Evolutionary conservation across 371 early-diverging fungal genomes (phyloP), one percentile per base, ranked within the genome.

Genomic region (Syncephalastrum racemosum): DNA sequence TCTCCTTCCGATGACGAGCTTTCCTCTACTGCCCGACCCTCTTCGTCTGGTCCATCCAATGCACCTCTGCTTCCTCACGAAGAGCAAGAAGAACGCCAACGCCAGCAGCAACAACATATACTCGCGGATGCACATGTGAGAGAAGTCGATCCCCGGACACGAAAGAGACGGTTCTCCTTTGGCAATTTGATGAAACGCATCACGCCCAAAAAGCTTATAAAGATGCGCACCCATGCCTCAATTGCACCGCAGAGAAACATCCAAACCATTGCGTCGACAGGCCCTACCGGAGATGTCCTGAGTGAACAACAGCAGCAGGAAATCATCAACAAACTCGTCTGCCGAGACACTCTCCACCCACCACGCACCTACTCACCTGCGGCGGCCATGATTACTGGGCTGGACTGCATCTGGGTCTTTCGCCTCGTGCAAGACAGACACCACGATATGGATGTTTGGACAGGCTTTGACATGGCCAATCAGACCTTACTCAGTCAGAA

Each of bases 401-500:
- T 73, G 18, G 55, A 60, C 10, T 51, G 39, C 10, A 62, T 73
- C n/a, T 73, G 73, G 73, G 69, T 67, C 2, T 73, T 73, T 58
- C 58, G 68, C 8, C 19, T 51, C 1, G 4, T 46, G 41, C 18
- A 23, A 19, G 46, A 25, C 18, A 52, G 24, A 18, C 18, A 22
- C 18, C 47, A 40, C 3, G 48, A 39, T 14, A 40, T 5, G 22
- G 39, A 54, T 4, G 64, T 64, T 4, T 73, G 73, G 73, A 64
- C 60, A 1, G 63, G 60, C 0, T 73, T 73, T 60, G 73, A 73
- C 50, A 63, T 50, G 31, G 59, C 50, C 8, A 73, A 73, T 41
- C 73, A 73, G 48, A 36, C 50, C 19, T 19, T 41, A 15, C 56
- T 73, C 14, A 62, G 54, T 22, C 13, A 54, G 3, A 14, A 54